Conservation (phyloP, 495 filamentous ascomycete species). For the Aspergillus campestris region DNA sequence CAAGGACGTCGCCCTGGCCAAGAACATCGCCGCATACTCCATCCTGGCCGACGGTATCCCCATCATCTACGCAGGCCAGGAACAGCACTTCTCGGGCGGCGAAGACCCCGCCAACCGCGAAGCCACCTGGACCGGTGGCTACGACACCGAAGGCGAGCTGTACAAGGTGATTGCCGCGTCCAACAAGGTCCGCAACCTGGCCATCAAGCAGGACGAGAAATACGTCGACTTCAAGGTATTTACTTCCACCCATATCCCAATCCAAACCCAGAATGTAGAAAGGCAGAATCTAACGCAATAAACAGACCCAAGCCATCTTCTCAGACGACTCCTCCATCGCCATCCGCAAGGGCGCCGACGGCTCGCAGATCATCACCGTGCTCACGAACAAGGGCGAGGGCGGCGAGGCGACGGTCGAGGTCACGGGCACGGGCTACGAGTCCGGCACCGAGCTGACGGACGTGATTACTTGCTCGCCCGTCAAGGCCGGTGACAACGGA, state of each 20-base stretch:
- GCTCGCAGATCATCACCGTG: constrained; percentile 49
- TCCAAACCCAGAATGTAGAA: background rate
- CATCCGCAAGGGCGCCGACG: constrained; percentile 54
- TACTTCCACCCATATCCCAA: background rate
- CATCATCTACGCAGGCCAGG: constrained; percentile 63
- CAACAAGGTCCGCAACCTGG: constrained; percentile 53
- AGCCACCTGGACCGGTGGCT: constrained; percentile 55
- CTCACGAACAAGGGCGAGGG: constrained; percentile 51
- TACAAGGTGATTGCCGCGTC: constrained; percentile 52
- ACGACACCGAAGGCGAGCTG: constrained; percentile 49
- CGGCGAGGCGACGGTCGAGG: constrained; percentile 34
- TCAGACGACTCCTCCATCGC: constrained; percentile 48
- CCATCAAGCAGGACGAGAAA: constrained; percentile 32
- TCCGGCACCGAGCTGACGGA: constrained; percentile 31
- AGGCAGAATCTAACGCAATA: background rate
- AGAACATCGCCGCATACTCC: constrained; percentile 63
- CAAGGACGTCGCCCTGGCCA: constrained; percentile 43
- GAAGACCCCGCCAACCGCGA: constrained; percentile 64
- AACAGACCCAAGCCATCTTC: constrained; percentile 46
- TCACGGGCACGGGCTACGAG: constrained; percentile 34
- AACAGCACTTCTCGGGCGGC: constrained; percentile 61
- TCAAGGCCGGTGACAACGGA: constrained; percentile 28
- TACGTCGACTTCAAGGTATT: constrained; percentile 44
- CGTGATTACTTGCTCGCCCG: constrained; percentile 32
- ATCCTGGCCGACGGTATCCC: constrained; percentile 64